Evolutionary conservation across 805 yeast genomes (phyloP), one percentile per base, ranked within the genome.

Genomic region (Blastobotrys attinorum): DNA sequence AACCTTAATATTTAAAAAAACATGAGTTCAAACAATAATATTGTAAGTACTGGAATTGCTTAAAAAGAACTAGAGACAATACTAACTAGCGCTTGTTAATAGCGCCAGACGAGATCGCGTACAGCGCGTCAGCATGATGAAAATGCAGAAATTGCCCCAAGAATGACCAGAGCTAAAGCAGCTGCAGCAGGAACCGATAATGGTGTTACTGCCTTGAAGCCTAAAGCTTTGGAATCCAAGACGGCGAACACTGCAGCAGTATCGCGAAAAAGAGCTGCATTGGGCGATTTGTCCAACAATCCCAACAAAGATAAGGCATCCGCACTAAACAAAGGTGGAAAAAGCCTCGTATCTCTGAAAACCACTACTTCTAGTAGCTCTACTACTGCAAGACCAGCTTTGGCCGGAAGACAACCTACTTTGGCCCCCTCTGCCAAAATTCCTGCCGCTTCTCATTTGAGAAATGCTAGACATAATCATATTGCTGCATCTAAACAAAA

Each of bases 281-380:
- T 61, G 25, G 63, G 62, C 10, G 65, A 61, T 39, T 53, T 61
- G 20, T 59, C 64, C 43, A 20, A 18, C 34, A 61, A 61, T 36
- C 53, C 58, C 37, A 49, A 47, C 40, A 53, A 57, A 37, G 43
- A 39, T 18, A 37, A 22, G n/a, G 31, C 40, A 21, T n/a, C n/a
- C n/a, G n/a, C n/a, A n/a, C n/a, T n/a, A n/a, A n/a, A n/a, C n/a
- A 27, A 23, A 17, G 10, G 13, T 31, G 33, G 33, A 16, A 40
- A 40, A 10, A 15, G 22, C 10, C 20, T 40, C 18, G 15, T 23
- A 4, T 16, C 20, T 17, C 22, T 18, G 35, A 23, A 25, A 27
- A 4, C 39, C 13, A 15, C 25, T 5, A 20, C 21, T 10, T n/a
- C 44, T 25, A 29, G 33, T 35, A 29, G 29, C 8, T 8, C 44